These are phyloP conservation scores for Neonectria neomacrospora DNA, from an alignment of 2,329 filamentous ascomycete genomes.

Conservation along the genomic window DNA sequence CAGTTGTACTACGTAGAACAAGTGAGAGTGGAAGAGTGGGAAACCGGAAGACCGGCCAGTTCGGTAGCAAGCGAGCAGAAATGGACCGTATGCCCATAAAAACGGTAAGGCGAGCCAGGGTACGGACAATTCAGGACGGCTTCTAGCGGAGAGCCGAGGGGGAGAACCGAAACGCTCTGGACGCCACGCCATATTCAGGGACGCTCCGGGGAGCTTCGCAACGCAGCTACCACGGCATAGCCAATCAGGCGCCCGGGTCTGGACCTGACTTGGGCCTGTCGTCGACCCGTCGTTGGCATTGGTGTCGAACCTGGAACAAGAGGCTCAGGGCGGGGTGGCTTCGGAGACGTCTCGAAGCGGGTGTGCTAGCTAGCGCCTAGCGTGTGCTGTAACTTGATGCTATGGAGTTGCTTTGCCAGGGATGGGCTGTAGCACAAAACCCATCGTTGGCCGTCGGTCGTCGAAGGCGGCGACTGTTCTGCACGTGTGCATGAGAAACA, in stretches of 20 bases:
- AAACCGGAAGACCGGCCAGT: not conserved
- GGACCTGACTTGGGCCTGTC: not conserved
- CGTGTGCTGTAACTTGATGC: not conserved
- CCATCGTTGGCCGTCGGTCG: too few relatives aligned
- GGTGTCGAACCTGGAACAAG: conserved; percentile 14
- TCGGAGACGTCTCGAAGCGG: conserved; percentile 12
- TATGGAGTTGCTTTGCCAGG: not conserved
- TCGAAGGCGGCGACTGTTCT: not conserved
- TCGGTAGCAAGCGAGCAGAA: not conserved
- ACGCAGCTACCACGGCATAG: not conserved
- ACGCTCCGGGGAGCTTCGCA: not conserved
- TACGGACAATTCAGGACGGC: not conserved
- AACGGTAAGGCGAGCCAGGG: conserved; percentile 5
- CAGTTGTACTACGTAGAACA: not conserved
- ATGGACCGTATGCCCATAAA: not conserved
- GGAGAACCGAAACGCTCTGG: not conserved
- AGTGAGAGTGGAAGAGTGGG: not conserved
- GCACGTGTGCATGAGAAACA: not conserved
- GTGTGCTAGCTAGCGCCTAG: conserved; percentile 1
- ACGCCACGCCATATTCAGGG: not conserved
- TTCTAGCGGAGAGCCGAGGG: not conserved
- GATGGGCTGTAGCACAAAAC: too few relatives aligned
- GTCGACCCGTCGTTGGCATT: not conserved
- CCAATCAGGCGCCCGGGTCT: conserved; percentile 4
- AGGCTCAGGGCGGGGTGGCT: conserved; percentile 10